Conservation (phyloP, 2,329 filamentous ascomycete genomes). For the Trichoderma atroviride region DNA sequence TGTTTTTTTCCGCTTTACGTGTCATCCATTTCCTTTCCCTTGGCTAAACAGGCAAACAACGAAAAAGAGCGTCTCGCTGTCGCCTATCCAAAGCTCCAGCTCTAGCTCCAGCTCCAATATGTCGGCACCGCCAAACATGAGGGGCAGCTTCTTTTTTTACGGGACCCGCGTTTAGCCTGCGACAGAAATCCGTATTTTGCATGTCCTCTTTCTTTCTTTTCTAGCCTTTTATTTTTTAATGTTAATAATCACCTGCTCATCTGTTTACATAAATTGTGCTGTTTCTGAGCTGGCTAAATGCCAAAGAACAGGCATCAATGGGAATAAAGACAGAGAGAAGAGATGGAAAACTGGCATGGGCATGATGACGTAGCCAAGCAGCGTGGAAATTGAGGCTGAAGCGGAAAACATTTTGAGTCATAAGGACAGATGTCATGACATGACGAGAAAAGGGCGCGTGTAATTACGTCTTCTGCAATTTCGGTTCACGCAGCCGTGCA, state of each 20-base stretch:
- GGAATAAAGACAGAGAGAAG: background rate
- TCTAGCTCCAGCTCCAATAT: background rate
- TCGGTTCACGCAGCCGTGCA: background rate
- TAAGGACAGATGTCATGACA: background rate
- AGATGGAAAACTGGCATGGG: background rate
- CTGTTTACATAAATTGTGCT: background rate
- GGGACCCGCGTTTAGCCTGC: constrained; percentile 7
- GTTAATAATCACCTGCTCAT: background rate
- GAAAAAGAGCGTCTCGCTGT: background rate
- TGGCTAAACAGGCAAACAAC: background rate
- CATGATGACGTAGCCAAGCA: background rate
- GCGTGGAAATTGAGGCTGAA: background rate
- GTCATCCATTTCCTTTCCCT: background rate
- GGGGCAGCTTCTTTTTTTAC: constrained; percentile 1
- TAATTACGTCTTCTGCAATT: background rate
- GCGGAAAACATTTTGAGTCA: background rate
- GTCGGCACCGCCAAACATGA: background rate
- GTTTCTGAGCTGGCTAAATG: background rate
- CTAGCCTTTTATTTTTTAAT: background rate
- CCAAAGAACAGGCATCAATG: background rate
- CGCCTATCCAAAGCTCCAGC: background rate
- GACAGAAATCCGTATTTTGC: background rate
- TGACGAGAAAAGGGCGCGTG: background rate
- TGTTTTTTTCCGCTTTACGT: background rate
- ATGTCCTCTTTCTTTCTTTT: background rate